Conservation (phyloP, 768 basidiomycete genomes). For the Hericium rajendrae region DNA sequence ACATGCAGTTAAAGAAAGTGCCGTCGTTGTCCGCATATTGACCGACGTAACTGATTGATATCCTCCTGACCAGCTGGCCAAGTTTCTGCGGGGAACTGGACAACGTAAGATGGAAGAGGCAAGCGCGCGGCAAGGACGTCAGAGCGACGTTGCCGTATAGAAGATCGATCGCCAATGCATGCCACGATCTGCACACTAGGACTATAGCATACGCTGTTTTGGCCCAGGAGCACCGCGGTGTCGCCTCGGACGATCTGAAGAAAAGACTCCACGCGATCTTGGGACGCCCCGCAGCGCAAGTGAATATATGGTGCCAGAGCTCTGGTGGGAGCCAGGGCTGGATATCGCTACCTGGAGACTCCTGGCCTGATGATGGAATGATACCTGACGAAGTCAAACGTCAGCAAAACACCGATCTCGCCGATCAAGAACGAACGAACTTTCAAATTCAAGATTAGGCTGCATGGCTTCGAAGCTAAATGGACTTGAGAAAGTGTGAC, state of each 20-base stretch:
- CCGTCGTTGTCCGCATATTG: background rate
- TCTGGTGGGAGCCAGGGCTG: background rate
- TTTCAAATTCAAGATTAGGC: no score
- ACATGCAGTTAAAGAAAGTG: background rate
- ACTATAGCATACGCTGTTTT: background rate
- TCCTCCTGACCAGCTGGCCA: background rate
- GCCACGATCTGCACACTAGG: background rate
- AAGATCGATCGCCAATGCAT: background rate
- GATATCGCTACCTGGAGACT: background rate
- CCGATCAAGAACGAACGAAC: no score
- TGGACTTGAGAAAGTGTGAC: no score
- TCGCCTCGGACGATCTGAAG: no score
- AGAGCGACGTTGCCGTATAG: background rate
- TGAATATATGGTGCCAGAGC: background rate
- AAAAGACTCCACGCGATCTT: background rate
- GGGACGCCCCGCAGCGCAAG: background rate
- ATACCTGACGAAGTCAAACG: no score
- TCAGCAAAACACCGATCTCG: no score
- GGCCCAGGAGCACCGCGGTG: background rate
- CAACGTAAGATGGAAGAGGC: background rate
- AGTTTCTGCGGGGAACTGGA: background rate
- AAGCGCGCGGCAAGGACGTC: background rate
- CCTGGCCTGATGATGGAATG: no score
- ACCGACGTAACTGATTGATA: background rate
- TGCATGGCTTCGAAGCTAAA: no score